These are phyloP conservation scores for Argentina anserina DNA, from an alignment of 306 rosid genomes.

Conservation along the genomic window DNA sequence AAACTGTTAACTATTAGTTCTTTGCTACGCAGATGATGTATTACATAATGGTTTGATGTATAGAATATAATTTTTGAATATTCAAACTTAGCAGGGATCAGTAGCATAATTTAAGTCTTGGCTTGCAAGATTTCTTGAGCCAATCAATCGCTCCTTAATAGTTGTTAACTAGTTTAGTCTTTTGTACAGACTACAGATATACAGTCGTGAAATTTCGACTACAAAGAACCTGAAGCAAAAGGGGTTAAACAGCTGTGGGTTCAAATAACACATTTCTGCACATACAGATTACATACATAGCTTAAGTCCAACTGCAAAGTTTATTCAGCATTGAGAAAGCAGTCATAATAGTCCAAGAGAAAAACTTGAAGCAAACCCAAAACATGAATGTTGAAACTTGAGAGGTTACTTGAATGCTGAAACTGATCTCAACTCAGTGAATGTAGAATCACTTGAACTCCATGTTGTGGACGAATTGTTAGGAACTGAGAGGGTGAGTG, in stretches of 20 bases:
- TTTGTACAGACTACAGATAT: too few species aligned
- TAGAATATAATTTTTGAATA: too few species aligned
- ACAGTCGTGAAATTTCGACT: background rate
- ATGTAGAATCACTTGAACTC: slow-evolving; percentile 13
- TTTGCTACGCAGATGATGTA: too few species aligned
- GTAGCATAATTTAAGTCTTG: background rate
- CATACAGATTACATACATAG: background rate
- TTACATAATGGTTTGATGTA: too few species aligned
- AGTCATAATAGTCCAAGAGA: background rate
- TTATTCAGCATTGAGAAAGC: too few species aligned
- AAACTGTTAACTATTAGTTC: too few species aligned
- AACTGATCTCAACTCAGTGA: background rate
- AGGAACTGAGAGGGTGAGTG: slow-evolving; percentile 4
- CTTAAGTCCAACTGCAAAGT: background rate
- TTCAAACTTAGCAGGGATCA: background rate
- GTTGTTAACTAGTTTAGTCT: background rate
- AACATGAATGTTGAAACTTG: too few species aligned
- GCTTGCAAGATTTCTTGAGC: background rate
- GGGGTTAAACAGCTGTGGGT: background rate
- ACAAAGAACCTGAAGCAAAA: background rate
- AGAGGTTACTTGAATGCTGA: background rate
- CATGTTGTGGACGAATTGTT: slow-evolving; percentile 8
- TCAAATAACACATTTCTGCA: background rate
- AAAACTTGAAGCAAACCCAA: too few species aligned
- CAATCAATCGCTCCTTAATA: background rate